Conservation (phyloP, 1,284 basidiomycete species). For the Melampsora abietis-canadensis region DNA sequence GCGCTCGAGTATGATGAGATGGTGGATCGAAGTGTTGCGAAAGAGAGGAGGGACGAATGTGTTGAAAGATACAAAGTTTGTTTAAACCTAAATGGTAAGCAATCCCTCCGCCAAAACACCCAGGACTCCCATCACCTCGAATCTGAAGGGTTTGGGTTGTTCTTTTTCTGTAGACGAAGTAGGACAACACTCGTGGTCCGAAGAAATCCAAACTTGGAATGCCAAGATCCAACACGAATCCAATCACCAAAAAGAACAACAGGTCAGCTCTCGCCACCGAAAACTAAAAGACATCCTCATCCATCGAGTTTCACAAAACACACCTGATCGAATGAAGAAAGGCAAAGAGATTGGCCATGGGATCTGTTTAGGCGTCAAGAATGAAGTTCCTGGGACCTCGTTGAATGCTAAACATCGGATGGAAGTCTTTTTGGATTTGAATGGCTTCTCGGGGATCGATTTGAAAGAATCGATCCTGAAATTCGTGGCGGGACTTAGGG, state of each 20-base stretch:
- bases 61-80: background rate
- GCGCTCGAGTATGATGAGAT: too few species aligned
- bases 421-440: slow-evolving; percentile 33
- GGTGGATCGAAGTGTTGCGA: background rate
- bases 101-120: too few species aligned
- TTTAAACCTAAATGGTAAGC: background rate
- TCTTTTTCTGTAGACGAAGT: slow-evolving; percentile 1
- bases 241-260: background rate
- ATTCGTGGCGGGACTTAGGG: too few species aligned
- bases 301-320: background rate
- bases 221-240: background rate
- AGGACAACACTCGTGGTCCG: slow-evolving; percentile 9
- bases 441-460: too few species aligned
- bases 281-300: slow-evolving; percentile 15
- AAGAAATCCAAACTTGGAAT: background rate
- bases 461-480: too few species aligned
- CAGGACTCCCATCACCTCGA: too few species aligned
- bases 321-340: slow-evolving; percentile 12
- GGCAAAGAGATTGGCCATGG: slow-evolving; percentile 29
- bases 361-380: slow-evolving; percentile 22
- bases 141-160: too few species aligned
- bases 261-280: slow-evolving; percentile 1
- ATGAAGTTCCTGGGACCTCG: too few species aligned
- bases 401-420: slow-evolving; percentile 10
- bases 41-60: background rate